These are phyloP conservation scores for Hypocrella siamensis DNA, from an alignment of 2,329 filamentous ascomycete species.

Conservation along the genomic window DNA sequence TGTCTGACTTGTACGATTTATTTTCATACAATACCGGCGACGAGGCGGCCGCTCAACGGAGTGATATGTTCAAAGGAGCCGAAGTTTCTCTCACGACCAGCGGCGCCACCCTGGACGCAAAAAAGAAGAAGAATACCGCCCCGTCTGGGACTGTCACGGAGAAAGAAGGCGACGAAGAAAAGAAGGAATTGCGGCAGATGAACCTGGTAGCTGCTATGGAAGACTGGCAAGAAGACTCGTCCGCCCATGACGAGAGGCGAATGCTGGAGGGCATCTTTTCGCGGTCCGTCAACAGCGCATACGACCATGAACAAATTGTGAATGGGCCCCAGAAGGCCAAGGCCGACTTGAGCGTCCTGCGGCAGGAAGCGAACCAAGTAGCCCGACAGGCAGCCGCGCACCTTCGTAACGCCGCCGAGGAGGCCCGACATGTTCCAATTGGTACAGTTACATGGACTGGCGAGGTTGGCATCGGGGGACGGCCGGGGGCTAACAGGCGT, in stretches of 20 bases:
- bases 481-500: slow-evolving; percentile 41
- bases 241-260: slow-evolving; percentile 48
- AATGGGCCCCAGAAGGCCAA: slow-evolving; percentile 55
- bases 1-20: slow-evolving; percentile 80
- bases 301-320: slow-evolving; percentile 87
- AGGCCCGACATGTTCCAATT: slow-evolving; percentile 56
- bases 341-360: slow-evolving; percentile 64
- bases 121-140: too few species aligned
- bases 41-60: slow-evolving; percentile 52
- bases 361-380: slow-evolving; percentile 65
- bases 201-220: slow-evolving; percentile 49
- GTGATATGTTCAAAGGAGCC: slow-evolving; percentile 73
- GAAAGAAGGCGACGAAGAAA: slow-evolving; percentile 14
- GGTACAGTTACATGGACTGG: slow-evolving; percentile 93
- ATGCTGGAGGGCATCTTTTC: slow-evolving; percentile 85
- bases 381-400: slow-evolving; percentile 65
- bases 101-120: slow-evolving; percentile 3
- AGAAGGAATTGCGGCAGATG: slow-evolving; percentile 33
- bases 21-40: slow-evolving; percentile 54
- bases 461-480: slow-evolving; percentile 60
- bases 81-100: slow-evolving; percentile 37
- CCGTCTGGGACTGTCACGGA: too few species aligned
- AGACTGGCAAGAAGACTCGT: slow-evolving; percentile 39
- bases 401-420: slow-evolving; percentile 56
- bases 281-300: slow-evolving; percentile 72